phyloP scores from a whole-genome alignment of 768 basidiomycete species.

The Dendrothele bispora region DNA sequence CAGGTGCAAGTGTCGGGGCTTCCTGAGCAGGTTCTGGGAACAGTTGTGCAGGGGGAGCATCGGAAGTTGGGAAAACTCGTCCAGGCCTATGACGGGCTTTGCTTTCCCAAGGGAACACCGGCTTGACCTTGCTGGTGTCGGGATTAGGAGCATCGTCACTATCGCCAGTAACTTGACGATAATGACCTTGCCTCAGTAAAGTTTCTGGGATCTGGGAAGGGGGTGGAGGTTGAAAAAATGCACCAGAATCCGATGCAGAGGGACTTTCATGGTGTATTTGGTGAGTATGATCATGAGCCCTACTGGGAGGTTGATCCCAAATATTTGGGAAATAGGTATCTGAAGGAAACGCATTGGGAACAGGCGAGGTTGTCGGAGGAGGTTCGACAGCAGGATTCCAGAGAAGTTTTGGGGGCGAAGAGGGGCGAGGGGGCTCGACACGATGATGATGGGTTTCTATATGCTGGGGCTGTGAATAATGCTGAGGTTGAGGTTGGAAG shows the following conservation, averaged over 20 bases:
- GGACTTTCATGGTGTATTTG: conserved; percentile 25
- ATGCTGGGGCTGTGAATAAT: conserved; percentile 17
- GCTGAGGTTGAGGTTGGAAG: conserved; percentile 7
- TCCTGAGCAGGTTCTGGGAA: conserved; percentile 36
- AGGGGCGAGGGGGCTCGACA: conserved; percentile 39
- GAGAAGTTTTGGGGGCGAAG: conserved; percentile 63
- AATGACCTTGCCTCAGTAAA: conserved; percentile 71
- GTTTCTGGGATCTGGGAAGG: conserved; percentile 64
- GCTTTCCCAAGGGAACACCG: conserved; percentile 96
- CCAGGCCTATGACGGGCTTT: conserved; percentile 63
- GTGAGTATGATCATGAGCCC: conserved; percentile 34
- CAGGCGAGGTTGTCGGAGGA: conserved; percentile 64
- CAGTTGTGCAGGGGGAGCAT: conserved; percentile 50
- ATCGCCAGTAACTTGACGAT: conserved; percentile 62
- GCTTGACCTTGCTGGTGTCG: conserved; percentile 69
- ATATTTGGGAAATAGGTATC: conserved; percentile 81
- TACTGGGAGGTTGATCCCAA: conserved; percentile 71
- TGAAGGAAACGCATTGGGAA: conserved; percentile 60
- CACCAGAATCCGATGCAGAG: conserved; percentile 39
- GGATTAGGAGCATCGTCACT: conserved; percentile 52
- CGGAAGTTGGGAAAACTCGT: conserved; percentile 72
- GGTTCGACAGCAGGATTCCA: conserved; percentile 85
- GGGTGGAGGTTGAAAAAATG: conserved; percentile 63
- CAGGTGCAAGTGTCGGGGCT: conserved; percentile 33
- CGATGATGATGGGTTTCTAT: conserved; percentile 15